Percentiles rank a stretch among this genome's conserved stretches.
These are phyloP conservation scores for Crithidia acanthocephali DNA, from an alignment of 208 protist species.

Conservation along the genomic window DNA sequence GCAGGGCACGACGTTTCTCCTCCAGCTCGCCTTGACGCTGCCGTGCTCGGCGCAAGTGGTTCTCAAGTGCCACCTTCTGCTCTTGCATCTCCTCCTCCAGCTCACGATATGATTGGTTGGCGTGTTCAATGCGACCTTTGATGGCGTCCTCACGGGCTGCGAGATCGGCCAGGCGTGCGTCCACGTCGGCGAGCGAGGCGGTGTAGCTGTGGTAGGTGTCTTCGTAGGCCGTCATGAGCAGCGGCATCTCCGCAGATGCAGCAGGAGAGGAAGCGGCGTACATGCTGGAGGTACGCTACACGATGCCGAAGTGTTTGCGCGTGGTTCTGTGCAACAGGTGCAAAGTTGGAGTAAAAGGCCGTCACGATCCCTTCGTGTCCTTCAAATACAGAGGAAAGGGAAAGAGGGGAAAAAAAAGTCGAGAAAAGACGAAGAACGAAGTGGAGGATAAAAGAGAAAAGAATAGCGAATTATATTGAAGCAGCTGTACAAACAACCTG, in stretches of 20 bases:
- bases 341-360: too few relatives aligned
- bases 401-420: too few relatives aligned
- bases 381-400: too few relatives aligned
- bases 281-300: too few relatives aligned
- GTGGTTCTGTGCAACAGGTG: too few relatives aligned
- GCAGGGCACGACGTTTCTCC: background rate
- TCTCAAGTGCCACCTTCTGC: slow-evolving; percentile 1
- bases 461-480: too few relatives aligned
- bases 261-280: background rate
- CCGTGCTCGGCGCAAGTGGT: background rate
- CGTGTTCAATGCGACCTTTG: background rate
- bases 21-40: background rate
- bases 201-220: slow-evolving; percentile 2
- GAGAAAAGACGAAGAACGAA: too few relatives aligned
- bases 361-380: too few relatives aligned
- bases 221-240: slow-evolving; percentile 22
- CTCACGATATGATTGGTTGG: background rate
- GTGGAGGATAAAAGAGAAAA: too few relatives aligned
- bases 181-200: slow-evolving; percentile 6
- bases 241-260: background rate
- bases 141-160: background rate
- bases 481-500: too few relatives aligned
- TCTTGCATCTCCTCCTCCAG: slow-evolving; percentile 1
- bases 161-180: slow-evolving; percentile 6
- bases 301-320: too few relatives aligned